phyloP scores from a whole-genome alignment of 345 rosid species.

The Salix brachista region DNA sequence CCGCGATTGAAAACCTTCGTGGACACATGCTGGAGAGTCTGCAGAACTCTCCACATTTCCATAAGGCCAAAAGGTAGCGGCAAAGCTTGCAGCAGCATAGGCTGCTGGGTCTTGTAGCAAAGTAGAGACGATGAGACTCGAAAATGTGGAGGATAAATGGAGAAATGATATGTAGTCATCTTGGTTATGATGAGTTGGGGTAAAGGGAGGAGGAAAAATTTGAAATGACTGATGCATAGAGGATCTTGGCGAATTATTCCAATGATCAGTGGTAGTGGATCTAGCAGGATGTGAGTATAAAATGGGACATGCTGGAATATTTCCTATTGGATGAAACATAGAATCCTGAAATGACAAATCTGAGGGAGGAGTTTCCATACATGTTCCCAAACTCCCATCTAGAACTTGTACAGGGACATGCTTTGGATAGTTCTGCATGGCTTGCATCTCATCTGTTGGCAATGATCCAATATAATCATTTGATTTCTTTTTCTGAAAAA shows the following conservation, averaged over 20 bases:
- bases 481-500: slow-evolving; percentile 33
- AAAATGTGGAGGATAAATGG: slow-evolving; percentile 66
- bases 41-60: slow-evolving; percentile 45
- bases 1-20: slow-evolving; percentile 36
- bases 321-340: slow-evolving; percentile 45
- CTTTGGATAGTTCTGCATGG: slow-evolving; percentile 61
- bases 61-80: slow-evolving; percentile 77
- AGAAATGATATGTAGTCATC: slow-evolving; percentile 68
- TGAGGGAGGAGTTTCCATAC: slow-evolving; percentile 40
- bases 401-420: slow-evolving; percentile 58
- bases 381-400: slow-evolving; percentile 48
- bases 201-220: slow-evolving; percentile 48
- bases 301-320: slow-evolving; percentile 39
- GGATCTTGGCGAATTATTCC: slow-evolving; percentile 34
- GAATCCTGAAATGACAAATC: slow-evolving; percentile 44
- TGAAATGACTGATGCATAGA: slow-evolving; percentile 47
- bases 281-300: slow-evolving; percentile 42
- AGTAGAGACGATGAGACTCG: slow-evolving; percentile 61
- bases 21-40: slow-evolving; percentile 43
- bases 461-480: slow-evolving; percentile 23
- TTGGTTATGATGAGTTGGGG: slow-evolving; percentile 42
- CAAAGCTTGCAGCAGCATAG: slow-evolving; percentile 76
- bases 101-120: slow-evolving; percentile 83
- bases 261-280: slow-evolving; percentile 52
- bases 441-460: slow-evolving; percentile 43